Base-by-base conservation (phyloP, 108 stramenopile genomes). In the Cyclostephanos invisitatus region DNA sequence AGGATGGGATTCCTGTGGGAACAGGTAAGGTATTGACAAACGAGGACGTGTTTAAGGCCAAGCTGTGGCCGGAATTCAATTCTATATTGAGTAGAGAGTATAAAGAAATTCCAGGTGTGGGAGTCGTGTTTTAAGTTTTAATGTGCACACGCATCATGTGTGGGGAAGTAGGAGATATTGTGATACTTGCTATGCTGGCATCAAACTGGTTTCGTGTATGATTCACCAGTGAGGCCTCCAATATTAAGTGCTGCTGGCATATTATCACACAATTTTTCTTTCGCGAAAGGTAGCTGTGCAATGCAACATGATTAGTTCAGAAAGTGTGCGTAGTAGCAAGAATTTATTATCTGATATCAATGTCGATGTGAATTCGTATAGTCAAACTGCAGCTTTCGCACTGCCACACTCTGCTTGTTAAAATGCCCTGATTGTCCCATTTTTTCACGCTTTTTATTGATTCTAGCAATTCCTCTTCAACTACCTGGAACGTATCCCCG, bases 1-100 rank as follows among this genome's bases (percentile, higher is more conserved):
- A 49, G 10, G 81, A 87, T 70, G 92, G 92, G 32, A 81, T 94
- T 44, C 90, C 90, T 37, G 77, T 83, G 21, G 83, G 80, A 44
- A 74, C 75, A 36, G 91, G 89, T 53, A 85, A 86, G 74, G 64
- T 85, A 14, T 51, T 87, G 75, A 85, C 86, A 40, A 94, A 94
- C 56, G 93, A 90, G 48, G 74, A 93, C 68, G 93, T 94, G 11
- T 69, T 80, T 59, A 75, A 83, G 75, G 44, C 76, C 20, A 76
- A 81, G 40, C 81, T 78, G 47, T 91, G 87, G 89, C 85, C 85
- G 22, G 83, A 87, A 49, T 88, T 83, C 78, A 60, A 68, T 58
- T 82, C 83, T 28, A 83, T 94, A 53, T 80, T 94, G 67, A 85
- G 82, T 71, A 89, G 87, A 83, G 88, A 94, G 48, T 94, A 87